Base-by-base conservation (phyloP, 345 rosid genomes). In the Zanthoxylum bungeanum region DNA sequence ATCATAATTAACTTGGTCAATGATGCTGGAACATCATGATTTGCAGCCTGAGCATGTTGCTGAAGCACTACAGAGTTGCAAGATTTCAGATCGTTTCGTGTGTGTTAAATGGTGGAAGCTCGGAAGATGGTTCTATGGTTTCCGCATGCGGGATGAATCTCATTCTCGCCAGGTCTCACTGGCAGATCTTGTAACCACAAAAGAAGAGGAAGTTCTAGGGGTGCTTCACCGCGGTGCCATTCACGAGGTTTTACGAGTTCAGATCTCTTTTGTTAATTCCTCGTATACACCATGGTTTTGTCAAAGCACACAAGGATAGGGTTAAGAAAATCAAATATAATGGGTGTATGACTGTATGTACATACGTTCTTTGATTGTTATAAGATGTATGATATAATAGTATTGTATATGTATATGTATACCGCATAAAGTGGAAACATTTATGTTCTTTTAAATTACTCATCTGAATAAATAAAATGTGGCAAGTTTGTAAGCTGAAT, bases 41-140 rank as follows among this genome's bases (percentile, higher is more conserved):
- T 42, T 50, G 63, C 79, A 91, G 91, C 70, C 69, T 39, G 77
- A 68, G 69, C 28, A 66, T 36, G 69, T 92, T 19, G 19, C 70
- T 77, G 85, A 81, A 46, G 86, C 83, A 3, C 74, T 88, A 6
- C 69, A 64, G 65, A 75, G 76, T 16, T 76, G 82, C 75, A 73
- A 80, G 70, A 84, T 92, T 70, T 59, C 85, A 14, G 87, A 88
- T 65, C 83, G 85, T 53, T 75, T 78, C 52, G 81, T 89, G 60
- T 81, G 87, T 68, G 80, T 88, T 74, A 80, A 62, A 77, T 89
- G 94, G 96, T 89, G 86, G 85, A 90, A 86, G 77, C 80, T 89
- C 19, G 89, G 93, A 6, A 76, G 96, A 79, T 85, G 87, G 91
- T 83, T 83, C 22, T 68, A 73, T 50, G 93, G 94, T 69, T 85